phyloP scores from a whole-genome alignment of 2,329 filamentous ascomycete species.

The Seiridium cupressi region DNA sequence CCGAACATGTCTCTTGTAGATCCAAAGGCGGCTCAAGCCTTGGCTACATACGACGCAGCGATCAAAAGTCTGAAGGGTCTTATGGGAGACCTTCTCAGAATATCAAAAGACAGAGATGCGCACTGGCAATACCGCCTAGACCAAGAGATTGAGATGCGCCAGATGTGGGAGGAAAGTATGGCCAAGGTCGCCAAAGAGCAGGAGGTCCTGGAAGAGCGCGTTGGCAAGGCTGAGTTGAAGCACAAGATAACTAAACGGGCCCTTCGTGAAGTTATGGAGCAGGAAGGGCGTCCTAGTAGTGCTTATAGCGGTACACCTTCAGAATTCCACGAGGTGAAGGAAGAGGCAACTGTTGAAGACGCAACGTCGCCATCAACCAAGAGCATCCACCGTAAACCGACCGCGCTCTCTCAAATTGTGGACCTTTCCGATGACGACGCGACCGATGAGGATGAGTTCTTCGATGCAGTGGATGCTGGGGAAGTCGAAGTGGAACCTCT shows the following conservation, averaged over 20 bases:
- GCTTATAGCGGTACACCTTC: conserved; percentile 15
- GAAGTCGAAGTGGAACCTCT: conserved; percentile 79
- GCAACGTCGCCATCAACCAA: conserved; percentile 38
- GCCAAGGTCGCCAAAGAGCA: conserved; percentile 93
- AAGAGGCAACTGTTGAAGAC: conserved; percentile 29
- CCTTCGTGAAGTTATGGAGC: conserved; percentile 77
- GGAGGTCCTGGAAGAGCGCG: conserved; percentile 81
- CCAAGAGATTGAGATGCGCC: conserved; percentile 84
- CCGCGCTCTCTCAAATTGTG: conserved; percentile 67
- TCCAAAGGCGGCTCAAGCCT: conserved; percentile 70
- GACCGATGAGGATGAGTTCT: conserved; percentile 89
- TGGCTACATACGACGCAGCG: conserved; percentile 84
- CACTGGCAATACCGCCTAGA: conserved; percentile 97
- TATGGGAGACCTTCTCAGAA: conserved; percentile 83
- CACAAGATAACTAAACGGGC: conserved; percentile 86
- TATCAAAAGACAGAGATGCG: conserved; percentile 88
- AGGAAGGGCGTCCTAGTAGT: conserved; percentile 33
- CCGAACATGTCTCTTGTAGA: conserved; percentile 75
- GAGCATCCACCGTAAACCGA: conserved; percentile 55
- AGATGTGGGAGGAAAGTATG: conserved; percentile 99
- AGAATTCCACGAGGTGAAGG: conserved; percentile 20
- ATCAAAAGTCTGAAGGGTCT: conserved; percentile 84
- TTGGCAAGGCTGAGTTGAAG: conserved; percentile 89
- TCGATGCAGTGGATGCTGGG: conserved; percentile 92
- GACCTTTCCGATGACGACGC: conserved; percentile 73